These are phyloP conservation scores for Plasmodium berghei DNA, from an alignment of 169 alveolate genomes.

Conservation along the genomic window DNA sequence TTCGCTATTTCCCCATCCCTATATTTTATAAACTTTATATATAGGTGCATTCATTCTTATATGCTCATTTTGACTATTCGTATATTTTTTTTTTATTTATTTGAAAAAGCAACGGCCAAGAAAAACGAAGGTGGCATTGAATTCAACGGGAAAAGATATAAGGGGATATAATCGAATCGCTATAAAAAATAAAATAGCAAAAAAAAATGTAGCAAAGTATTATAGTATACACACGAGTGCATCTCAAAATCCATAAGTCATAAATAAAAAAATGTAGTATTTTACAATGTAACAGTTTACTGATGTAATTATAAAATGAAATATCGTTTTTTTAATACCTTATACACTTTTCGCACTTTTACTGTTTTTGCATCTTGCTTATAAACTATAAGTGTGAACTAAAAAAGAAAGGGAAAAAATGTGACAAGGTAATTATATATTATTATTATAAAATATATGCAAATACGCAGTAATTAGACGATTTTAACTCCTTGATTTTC, in stretches of 20 bases:
- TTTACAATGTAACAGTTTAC: no score
- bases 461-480: no score
- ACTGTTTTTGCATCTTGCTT: slow-evolving; percentile 20
- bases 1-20: no score
- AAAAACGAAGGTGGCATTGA: slow-evolving; percentile 75
- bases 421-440: background rate
- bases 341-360: slow-evolving; percentile 36
- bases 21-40: no score
- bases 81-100: slow-evolving; percentile 18
- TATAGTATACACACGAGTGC: no score
- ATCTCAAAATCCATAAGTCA: no score
- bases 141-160: slow-evolving; percentile 57
- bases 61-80: no score
- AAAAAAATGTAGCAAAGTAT: background rate
- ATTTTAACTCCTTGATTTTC: background rate
- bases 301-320: no score
- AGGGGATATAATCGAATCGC: slow-evolving; percentile 72
- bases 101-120: slow-evolving; percentile 51
- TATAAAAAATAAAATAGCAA: background rate
- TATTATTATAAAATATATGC: background rate
- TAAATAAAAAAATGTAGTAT: no score
- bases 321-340: slow-evolving; percentile 19
- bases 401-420: background rate
- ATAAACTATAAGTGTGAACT: slow-evolving; percentile 39
- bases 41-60: no score